A percentile compares a stretch with the other conserved stretches of the same genome.
Evolutionary conservation across 2,329 filamentous ascomycete genomes (phyloP).

Genomic region (Epichloe sibirici): DNA sequence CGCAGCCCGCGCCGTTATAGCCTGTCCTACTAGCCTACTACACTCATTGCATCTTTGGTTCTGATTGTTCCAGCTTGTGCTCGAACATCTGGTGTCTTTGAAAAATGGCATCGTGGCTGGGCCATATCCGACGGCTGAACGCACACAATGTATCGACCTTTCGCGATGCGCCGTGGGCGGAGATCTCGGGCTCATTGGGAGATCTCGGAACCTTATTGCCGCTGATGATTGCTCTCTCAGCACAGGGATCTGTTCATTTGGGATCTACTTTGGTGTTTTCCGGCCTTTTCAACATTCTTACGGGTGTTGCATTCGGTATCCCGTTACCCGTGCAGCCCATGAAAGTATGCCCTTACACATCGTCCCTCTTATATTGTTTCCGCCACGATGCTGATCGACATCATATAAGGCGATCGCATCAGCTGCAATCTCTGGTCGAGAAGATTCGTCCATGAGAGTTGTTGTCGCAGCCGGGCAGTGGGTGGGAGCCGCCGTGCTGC

Average conservation of each 20-base stretch:
- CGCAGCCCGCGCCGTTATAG: neutral
- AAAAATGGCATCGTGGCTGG: conserved; percentile 16
- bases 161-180: conserved; percentile 39
- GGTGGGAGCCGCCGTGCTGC: conserved; percentile 58
- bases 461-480: conserved; percentile 69
- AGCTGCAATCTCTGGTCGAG: conserved; percentile 63
- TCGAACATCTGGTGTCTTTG: neutral
- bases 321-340: conserved; percentile 87
- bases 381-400: neutral
- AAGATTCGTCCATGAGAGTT: conserved; percentile 37
- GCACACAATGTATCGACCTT: conserved; percentile 38
- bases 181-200: conserved; percentile 78
- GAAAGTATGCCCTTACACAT: conserved; percentile 33
- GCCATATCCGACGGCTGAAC: conserved; percentile 21
- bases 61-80: neutral
- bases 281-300: conserved; percentile 74
- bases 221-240: conserved; percentile 73
- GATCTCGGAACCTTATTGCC: conserved; percentile 85
- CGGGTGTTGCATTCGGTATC: conserved; percentile 73
- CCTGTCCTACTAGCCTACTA: neutral
- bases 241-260: conserved; percentile 68
- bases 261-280: conserved; percentile 80
- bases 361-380: neutral
- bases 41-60: neutral
- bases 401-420: conserved; percentile 65